Conservation (phyloP, 106 monocot species). For the Gastrodia elata region DNA sequence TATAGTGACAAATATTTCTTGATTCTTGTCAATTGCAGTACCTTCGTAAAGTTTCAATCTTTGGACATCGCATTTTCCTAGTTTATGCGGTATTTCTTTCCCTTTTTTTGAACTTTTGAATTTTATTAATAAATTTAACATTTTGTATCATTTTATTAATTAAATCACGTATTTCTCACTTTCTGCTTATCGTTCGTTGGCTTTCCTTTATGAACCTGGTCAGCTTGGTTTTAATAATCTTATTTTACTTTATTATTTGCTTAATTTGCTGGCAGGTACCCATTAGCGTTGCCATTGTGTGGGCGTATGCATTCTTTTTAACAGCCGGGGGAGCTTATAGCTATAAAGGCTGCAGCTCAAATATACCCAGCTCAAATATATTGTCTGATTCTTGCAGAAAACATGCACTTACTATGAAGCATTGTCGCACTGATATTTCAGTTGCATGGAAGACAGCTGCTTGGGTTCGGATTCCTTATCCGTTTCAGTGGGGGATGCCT, state of each 20-base stretch:
- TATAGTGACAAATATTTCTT: slow-evolving; percentile 6
- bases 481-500: slow-evolving; percentile 89
- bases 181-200: background rate
- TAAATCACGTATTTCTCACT: background rate
- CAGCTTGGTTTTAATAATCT: background rate
- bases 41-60: slow-evolving; percentile 62
- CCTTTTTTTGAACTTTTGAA: background rate
- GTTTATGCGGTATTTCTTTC: slow-evolving; percentile 67
- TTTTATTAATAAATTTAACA: background rate
- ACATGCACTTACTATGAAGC: slow-evolving; percentile 57
- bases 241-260: background rate
- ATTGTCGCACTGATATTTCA: slow-evolving; percentile 88
- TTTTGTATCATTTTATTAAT: background rate
- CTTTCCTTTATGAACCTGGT: no score
- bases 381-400: slow-evolving; percentile 69
- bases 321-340: slow-evolving; percentile 87
- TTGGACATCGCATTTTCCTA: slow-evolving; percentile 81
- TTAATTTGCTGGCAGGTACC: slow-evolving; percentile 55
- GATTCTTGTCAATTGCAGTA: slow-evolving; percentile 57
- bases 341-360: slow-evolving; percentile 70
- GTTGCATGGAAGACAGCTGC: slow-evolving; percentile 77
- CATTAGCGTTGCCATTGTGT: slow-evolving; percentile 73
- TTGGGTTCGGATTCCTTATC: slow-evolving; percentile 95
- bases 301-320: slow-evolving; percentile 98
- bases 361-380: slow-evolving; percentile 85